These are phyloP conservation scores for Eucalyptus cloeziana DNA, from an alignment of 345 rosid genomes.

Conservation along the genomic window DNA sequence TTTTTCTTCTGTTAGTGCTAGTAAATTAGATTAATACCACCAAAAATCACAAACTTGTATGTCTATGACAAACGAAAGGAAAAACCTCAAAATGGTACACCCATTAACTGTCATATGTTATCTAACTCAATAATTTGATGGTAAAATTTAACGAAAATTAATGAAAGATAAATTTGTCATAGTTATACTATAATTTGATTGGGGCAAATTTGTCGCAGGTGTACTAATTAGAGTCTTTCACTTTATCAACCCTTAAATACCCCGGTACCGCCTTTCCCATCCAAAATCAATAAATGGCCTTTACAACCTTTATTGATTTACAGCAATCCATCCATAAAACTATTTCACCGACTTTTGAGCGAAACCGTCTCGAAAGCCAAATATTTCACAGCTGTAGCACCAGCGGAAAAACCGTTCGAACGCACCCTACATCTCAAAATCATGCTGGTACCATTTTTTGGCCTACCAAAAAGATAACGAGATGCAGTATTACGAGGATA, in stretches of 20 bases:
- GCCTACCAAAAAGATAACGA: not conserved
- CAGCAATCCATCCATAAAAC: not conserved
- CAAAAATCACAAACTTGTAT: too few species aligned
- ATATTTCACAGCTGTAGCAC: not conserved
- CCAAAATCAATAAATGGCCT: not conserved
- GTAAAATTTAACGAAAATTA: too few species aligned
- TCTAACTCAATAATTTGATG: too few species aligned
- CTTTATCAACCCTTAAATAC: not conserved
- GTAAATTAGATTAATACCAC: too few species aligned
- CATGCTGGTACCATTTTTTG: not conserved
- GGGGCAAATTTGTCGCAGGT: too few species aligned
- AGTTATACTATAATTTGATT: too few species aligned
- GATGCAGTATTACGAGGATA: not conserved
- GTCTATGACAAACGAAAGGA: too few species aligned
- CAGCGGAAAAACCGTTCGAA: not conserved
- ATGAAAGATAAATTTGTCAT: too few species aligned
- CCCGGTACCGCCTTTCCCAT: not conserved
- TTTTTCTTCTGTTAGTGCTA: too few species aligned
- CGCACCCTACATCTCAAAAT: not conserved
- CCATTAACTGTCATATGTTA: accelerated
- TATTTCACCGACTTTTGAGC: not conserved
- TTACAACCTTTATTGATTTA: not conserved
- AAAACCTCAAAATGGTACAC: too few species aligned
- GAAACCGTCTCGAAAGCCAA: not conserved
- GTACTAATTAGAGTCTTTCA: too few species aligned